phyloP scores from a whole-genome alignment of 2,329 filamentous ascomycete species.

The Colletotrichum sp. region DNA sequence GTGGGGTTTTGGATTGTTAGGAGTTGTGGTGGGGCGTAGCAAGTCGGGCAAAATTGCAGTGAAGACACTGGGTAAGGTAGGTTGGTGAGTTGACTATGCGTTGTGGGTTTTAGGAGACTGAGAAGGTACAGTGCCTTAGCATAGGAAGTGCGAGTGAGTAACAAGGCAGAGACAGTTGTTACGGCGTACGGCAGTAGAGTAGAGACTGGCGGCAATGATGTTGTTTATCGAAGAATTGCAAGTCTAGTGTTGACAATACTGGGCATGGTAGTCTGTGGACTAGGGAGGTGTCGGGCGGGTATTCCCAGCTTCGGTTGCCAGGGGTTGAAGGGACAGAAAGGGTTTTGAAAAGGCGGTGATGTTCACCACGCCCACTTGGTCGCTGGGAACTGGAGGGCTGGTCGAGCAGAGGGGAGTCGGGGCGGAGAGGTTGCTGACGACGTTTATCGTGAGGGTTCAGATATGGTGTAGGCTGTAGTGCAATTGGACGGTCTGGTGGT shows the following conservation, averaged over 20 bases:
- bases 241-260: neutral
- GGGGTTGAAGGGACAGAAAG: neutral
- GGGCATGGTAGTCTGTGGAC: neutral
- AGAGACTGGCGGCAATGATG: neutral
- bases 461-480: neutral
- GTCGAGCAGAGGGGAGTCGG: neutral
- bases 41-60: neutral
- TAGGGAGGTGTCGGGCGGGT: neutral
- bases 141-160: neutral
- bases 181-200: neutral
- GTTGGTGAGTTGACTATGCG: neutral
- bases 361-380: neutral
- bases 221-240: neutral
- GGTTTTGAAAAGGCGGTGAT: conserved; percentile 16
- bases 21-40: neutral
- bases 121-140: neutral
- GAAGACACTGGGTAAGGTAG: neutral
- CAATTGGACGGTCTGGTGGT: neutral
- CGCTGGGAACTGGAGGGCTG: neutral
- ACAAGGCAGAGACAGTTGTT: neutral
- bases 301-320: neutral
- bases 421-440: neutral
- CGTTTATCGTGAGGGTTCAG: neutral
- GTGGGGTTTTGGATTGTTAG: neutral
- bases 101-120: neutral